Percentiles rank a stretch among this genome's conserved stretches.
phyloP scores from a whole-genome alignment of 768 basidiomycete genomes.

The Termitomyces sp. region DNA sequence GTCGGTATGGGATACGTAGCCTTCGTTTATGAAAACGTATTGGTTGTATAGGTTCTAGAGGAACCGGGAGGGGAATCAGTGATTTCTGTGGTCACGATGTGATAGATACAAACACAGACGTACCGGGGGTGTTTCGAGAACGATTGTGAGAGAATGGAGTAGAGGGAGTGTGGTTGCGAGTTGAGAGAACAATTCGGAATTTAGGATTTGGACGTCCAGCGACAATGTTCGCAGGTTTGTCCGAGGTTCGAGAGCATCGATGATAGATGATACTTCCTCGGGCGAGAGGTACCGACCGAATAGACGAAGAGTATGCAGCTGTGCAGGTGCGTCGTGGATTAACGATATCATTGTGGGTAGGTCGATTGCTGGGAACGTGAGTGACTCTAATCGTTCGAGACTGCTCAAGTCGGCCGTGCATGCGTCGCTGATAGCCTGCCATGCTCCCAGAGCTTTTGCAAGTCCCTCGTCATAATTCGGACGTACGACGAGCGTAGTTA shows the following conservation, averaged over 20 bases:
- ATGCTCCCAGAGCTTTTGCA: neutral
- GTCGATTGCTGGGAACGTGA: constrained; percentile 19
- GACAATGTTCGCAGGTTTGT: constrained; percentile 16
- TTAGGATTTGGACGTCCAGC: constrained; percentile 17
- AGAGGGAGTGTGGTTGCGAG: constrained; percentile 18
- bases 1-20: neutral
- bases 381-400: constrained; percentile 14
- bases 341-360: constrained; percentile 14
- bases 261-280: constrained; percentile 18
- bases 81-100: too few species aligned
- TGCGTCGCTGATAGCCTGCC: constrained; percentile 2
- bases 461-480: constrained; percentile 3
- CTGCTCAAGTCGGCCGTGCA: constrained; percentile 5
- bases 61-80: too few species aligned
- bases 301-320: constrained; percentile 20
- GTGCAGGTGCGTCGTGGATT: constrained; percentile 18
- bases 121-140: constrained; percentile 7
- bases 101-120: too few species aligned
- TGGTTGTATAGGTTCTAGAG: neutral
- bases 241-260: constrained; percentile 17
- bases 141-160: constrained; percentile 17
- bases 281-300: constrained; percentile 16
- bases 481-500: constrained; percentile 19
- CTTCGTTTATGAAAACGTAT: neutral
- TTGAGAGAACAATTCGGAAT: constrained; percentile 11